Evolutionary conservation across 1,139 yeast genomes (phyloP).

Genomic region (Sugiyamaella novakii): DNA sequence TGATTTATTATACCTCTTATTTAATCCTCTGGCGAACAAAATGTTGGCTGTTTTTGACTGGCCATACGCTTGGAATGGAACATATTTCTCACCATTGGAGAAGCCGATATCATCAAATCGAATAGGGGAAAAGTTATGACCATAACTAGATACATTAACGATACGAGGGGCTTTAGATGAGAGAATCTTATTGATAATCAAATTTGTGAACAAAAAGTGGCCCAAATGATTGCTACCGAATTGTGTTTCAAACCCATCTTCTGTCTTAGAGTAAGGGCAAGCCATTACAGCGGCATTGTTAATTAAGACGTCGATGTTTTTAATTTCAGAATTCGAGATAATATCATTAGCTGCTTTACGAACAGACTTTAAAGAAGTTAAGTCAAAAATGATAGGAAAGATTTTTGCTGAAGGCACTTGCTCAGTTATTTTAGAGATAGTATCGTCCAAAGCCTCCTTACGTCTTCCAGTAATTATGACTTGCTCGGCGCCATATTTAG

Average conservation of each 20-base stretch:
- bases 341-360: constrained; percentile 16
- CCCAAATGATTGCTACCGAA: constrained; percentile 74
- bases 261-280: constrained; percentile 17
- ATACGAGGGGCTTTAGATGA: constrained; percentile 55
- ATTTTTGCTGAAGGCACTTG: constrained; percentile 23
- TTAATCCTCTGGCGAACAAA: constrained; percentile 14
- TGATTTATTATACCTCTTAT: constrained; percentile 11
- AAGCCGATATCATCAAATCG: constrained; percentile 28
- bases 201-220: constrained; percentile 46
- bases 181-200: constrained; percentile 24
- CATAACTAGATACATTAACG: constrained; percentile 67
- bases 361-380: constrained; percentile 16
- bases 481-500: constrained; percentile 46
- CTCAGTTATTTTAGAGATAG: constrained; percentile 18
- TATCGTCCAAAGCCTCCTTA: constrained; percentile 34
- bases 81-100: constrained; percentile 14
- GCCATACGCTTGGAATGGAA: constrained; percentile 29
- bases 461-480: constrained; percentile 40
- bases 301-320: constrained; percentile 23
- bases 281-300: constrained; percentile 26
- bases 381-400: constrained; percentile 17
- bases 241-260: constrained; percentile 71
- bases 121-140: constrained; percentile 48
- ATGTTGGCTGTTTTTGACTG: constrained; percentile 38
- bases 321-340: constrained; percentile 1